Percentiles rank a stretch among this genome's conserved stretches.
Evolutionary conservation across 768 basidiomycete genomes (phyloP).

Genomic region (Lactarius indigo): DNA sequence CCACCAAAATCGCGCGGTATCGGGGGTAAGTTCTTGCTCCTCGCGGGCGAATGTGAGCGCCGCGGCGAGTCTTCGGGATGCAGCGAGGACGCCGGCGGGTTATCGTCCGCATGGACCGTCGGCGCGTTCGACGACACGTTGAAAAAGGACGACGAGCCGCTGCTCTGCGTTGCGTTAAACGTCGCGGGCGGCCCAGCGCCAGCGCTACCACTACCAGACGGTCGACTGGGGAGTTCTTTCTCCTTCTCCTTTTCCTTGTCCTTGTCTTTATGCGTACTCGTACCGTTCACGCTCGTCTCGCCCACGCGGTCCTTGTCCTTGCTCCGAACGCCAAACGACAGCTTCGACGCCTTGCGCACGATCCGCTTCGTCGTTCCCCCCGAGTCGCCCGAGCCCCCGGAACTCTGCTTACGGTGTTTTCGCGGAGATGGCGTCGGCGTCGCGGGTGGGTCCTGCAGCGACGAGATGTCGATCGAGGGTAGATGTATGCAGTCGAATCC

Average conservation of each 20-base stretch:
- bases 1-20: conserved; percentile 72
- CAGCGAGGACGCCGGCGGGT: conserved; percentile 27
- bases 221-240: conserved; percentile 42
- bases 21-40: conserved; percentile 68
- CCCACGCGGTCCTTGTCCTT: conserved; percentile 38
- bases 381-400: conserved; percentile 51
- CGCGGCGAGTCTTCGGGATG: conserved; percentile 23
- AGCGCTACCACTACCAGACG: conserved; percentile 36
- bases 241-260: conserved; percentile 34
- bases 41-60: conserved; percentile 50
- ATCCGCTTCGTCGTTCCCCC: conserved; percentile 50
- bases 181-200: conserved; percentile 29
- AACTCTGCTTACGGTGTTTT: conserved; percentile 42
- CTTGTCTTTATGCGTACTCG: not conserved
- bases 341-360: conserved; percentile 71
- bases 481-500: conserved; percentile 97
- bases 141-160: conserved; percentile 82
- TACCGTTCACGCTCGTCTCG: conserved; percentile 26
- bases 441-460: conserved; percentile 46
- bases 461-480: conserved; percentile 88
- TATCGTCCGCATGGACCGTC: conserved; percentile 36
- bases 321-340: conserved; percentile 71
- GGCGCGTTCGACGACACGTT: conserved; percentile 63
- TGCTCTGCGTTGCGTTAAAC: conserved; percentile 64
- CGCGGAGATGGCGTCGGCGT: conserved; percentile 33